Base-by-base conservation (phyloP, 148 eudicot species). In the Chenopodium album region DNA sequence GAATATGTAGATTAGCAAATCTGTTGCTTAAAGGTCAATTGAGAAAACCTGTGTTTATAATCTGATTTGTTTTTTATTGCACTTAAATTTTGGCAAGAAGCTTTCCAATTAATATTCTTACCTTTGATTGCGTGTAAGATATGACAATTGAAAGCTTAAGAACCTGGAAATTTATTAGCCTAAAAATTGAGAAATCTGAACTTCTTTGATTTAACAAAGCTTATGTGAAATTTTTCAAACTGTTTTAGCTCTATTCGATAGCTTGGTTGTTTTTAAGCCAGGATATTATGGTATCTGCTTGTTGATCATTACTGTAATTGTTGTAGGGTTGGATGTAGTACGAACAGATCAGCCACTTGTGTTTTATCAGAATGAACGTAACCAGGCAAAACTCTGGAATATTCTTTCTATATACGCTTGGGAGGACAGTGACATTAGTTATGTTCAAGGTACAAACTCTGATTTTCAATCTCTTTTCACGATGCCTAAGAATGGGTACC, bases 351-450 rank as follows among this genome's bases (percentile, higher is more conserved):
- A 96, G 76, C 68, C 97, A 50, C 97, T 95, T 54, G 87, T 85
- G 23, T 95, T 89, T 82, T 95, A 95, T 82, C 97, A 95, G 84
- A 86, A 76, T 82, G 94, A 92, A 87, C 86, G 82, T 83, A 95
- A 93, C 83, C 93, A 86, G 85, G 98, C 94, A 71, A 95, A 93
- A 86, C 92, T 95, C 28, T 95, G 97, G 96, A 87, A 92, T 86
- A 77, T 93, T 84, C 98, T 95, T 75, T 86, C 97, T 65, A 74
- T 95, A 76, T 95, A 95, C 84, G 89, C 98, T 82, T 95, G 98
- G 98, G 80, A 90, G 79, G 98, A 93, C 81, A 86, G 89, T 87
- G 90, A 89, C 41, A 89, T 95, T 87, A 91, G 98, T 71, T 93
- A 93, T 81, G 98, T 95, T 80, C 98, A 95, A 93, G 98, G 98